Evolutionary conservation across 306 rosid genomes (phyloP).

Genomic region (Rosa chinensis): DNA sequence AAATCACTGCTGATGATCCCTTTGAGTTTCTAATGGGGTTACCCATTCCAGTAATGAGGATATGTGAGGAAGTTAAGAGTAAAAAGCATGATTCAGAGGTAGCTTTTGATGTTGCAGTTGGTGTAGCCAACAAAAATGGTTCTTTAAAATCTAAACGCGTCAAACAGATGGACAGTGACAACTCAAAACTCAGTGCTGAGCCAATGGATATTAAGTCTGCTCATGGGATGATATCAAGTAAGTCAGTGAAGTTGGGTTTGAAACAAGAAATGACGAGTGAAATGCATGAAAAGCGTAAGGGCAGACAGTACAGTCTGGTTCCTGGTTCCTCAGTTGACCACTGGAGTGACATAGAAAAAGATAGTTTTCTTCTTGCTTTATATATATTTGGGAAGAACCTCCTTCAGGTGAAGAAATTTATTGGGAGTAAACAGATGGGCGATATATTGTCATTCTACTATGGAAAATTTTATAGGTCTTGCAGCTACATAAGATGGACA

Average conservation of each 20-base stretch:
- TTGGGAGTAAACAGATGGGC: slow-evolving; percentile 65
- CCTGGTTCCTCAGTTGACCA: slow-evolving; percentile 54
- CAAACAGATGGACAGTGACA: slow-evolving; percentile 22
- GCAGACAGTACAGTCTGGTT: slow-evolving; percentile 30
- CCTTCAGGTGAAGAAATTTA: slow-evolving; percentile 61
- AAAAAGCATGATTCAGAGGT: slow-evolving; percentile 20
- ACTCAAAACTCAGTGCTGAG: slow-evolving; percentile 29
- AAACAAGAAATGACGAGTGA: slow-evolving; percentile 30
- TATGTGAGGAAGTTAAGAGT: slow-evolving; percentile 35
- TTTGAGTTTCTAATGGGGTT: slow-evolving; percentile 50
- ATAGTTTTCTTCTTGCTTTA: slow-evolving; percentile 70
- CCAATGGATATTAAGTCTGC: slow-evolving; percentile 2
- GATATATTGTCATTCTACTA: slow-evolving; percentile 77
- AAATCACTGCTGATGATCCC: slow-evolving; percentile 19
- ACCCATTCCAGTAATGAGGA: slow-evolving; percentile 54
- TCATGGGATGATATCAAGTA: slow-evolving; percentile 28
- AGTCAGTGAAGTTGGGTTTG: slow-evolving; percentile 29
- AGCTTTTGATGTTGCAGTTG: slow-evolving; percentile 29
- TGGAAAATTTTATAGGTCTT: slow-evolving; percentile 73
- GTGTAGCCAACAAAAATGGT: slow-evolving; percentile 34
- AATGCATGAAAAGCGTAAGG: slow-evolving; percentile 28
- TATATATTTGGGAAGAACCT: slow-evolving; percentile 88
- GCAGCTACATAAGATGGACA: slow-evolving; percentile 67
- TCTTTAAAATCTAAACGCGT: slow-evolving; percentile 23
- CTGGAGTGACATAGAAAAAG: slow-evolving; percentile 71